Conservation (phyloP, 176 grass and related monocot genomes). For the Zea luxurians region DNA sequence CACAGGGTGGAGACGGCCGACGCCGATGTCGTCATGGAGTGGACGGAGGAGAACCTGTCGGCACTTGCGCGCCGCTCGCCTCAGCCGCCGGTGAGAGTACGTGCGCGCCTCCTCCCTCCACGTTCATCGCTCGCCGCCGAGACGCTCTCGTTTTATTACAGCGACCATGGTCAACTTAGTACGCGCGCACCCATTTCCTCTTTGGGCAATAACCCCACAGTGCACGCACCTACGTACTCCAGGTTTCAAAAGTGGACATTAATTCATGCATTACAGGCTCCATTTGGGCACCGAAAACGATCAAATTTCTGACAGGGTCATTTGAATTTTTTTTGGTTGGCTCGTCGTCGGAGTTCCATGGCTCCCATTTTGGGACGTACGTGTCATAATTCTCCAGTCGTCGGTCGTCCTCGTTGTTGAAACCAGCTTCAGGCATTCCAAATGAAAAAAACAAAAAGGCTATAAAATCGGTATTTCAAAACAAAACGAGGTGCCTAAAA, state of each 20-base stretch:
- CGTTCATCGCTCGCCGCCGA: background rate
- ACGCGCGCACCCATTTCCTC: background rate
- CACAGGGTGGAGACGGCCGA: constrained; percentile 45
- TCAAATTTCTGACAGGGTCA: background rate
- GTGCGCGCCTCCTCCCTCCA: background rate
- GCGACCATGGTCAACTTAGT: background rate
- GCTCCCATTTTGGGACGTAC: background rate
- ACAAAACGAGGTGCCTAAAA: background rate
- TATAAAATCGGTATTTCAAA: too few species aligned
- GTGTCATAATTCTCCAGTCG: background rate
- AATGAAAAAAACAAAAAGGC: background rate
- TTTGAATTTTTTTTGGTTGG: background rate
- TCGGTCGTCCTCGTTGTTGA: too few species aligned
- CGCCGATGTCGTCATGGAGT: constrained; percentile 50
- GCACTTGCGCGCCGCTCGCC: constrained; percentile 38
- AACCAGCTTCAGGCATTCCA: background rate
- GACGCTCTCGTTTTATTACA: constrained; percentile 12
- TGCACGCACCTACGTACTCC: background rate
- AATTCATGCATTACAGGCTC: background rate
- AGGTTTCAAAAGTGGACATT: constrained; percentile 21
- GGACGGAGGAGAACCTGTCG: constrained; percentile 52
- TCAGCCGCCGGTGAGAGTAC: constrained; percentile 33
- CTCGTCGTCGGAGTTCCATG: background rate
- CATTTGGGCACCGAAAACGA: background rate
- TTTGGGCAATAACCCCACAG: background rate